Conservation (phyloP, 805 yeast genomes). For the Candida germanica region DNA sequence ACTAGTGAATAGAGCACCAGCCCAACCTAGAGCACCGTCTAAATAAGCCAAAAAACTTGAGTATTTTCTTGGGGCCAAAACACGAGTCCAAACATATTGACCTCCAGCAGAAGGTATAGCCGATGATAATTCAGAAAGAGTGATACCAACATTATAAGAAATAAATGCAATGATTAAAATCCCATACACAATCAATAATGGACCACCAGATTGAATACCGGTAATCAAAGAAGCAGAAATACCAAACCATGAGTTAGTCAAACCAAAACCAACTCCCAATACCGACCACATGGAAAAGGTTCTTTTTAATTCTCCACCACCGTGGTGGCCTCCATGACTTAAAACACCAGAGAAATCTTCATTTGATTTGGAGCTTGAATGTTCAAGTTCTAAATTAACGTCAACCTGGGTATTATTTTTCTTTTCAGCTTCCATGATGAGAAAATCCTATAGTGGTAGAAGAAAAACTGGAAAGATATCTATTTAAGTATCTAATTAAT, state of each 20-base stretch:
- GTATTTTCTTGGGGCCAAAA: conserved; percentile 36
- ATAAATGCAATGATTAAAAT: conserved; percentile 36
- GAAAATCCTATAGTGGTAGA: no score
- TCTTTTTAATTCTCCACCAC: conserved; percentile 22
- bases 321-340: conserved; percentile 1
- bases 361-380: conserved; percentile 1
- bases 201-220: conserved; percentile 43
- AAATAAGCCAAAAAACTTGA: conserved; percentile 36
- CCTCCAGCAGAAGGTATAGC: conserved; percentile 44
- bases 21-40: conserved; percentile 42
- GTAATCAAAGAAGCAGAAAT: conserved; percentile 39
- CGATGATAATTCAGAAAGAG: conserved; percentile 37
- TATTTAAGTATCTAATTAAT: no score
- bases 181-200: conserved; percentile 39
- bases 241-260: conserved; percentile 44
- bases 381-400: not conserved
- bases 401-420: not conserved
- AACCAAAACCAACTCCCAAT: conserved; percentile 39
- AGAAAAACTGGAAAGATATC: not conserved
- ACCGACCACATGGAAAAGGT: conserved; percentile 39
- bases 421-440: conserved; percentile 2
- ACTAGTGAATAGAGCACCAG: conserved; percentile 40
- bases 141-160: conserved; percentile 35
- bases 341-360: conserved; percentile 1
- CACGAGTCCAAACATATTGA: conserved; percentile 42